phyloP scores from a whole-genome alignment of 129 eudicot species.

The Artemisia tridentata region DNA sequence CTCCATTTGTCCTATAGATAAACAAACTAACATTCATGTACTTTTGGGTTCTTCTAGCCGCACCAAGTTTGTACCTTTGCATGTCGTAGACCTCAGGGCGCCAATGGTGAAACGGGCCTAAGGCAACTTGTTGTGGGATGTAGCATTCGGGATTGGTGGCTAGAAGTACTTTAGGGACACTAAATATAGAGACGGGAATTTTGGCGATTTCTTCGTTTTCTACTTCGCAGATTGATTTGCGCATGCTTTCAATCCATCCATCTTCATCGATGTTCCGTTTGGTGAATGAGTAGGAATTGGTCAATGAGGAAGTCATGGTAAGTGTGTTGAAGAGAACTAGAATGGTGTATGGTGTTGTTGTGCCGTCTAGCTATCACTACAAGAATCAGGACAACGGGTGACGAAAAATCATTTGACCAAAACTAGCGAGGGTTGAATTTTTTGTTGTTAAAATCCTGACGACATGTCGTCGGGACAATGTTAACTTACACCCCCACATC shows the following conservation, averaged over 20 bases:
- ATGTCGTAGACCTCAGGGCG: slow-evolving; percentile 58
- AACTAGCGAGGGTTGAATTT: no score
- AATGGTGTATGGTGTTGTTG: no score
- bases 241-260: slow-evolving; percentile 43
- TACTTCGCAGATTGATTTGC: slow-evolving; percentile 37
- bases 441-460: no score
- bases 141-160: slow-evolving; percentile 45
- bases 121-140: slow-evolving; percentile 51
- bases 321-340: no score
- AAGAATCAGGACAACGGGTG: no score
- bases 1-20: no score
- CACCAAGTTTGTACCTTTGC: slow-evolving; percentile 59
- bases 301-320: slow-evolving; percentile 2
- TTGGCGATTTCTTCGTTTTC: slow-evolving; percentile 32
- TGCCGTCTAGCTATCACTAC: no score
- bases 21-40: slow-evolving; percentile 25
- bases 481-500: no score
- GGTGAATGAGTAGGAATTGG: slow-evolving; percentile 20
- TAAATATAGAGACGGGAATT: slow-evolving; percentile 46
- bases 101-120: slow-evolving; percentile 73
- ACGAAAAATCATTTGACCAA: no score
- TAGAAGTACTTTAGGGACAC: slow-evolving; percentile 46
- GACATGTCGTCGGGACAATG: no score
- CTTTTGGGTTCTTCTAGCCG: slow-evolving; percentile 49
- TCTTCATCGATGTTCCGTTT: slow-evolving; percentile 9